phyloP scores from a whole-genome alignment of 257 asterid species.

The Nicotiana knightiana region DNA sequence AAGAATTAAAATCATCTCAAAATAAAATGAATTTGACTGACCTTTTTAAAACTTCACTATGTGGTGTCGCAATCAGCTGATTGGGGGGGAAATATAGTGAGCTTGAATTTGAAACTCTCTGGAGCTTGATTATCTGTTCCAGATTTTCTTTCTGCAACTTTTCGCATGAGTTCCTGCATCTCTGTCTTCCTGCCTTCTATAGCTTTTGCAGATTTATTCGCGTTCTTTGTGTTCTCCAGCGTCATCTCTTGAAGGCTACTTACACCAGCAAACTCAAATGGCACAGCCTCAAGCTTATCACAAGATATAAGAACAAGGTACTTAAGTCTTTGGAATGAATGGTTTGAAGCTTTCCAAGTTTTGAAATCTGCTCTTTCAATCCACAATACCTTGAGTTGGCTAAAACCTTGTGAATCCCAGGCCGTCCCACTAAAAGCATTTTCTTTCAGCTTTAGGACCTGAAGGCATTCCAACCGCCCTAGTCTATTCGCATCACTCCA shows the following conservation, averaged over 20 bases:
- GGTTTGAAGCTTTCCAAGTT: conserved; percentile 2
- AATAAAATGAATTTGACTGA: background rate
- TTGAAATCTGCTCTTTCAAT: background rate
- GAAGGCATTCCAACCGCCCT: background rate
- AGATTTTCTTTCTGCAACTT: background rate
- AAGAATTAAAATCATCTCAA: no score
- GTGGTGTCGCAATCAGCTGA: background rate
- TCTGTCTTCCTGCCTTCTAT: background rate
- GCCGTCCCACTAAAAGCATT: background rate
- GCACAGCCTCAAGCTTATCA: background rate
- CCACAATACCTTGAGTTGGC: background rate
- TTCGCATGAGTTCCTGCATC: background rate
- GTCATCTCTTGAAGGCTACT: no score
- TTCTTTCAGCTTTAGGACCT: background rate
- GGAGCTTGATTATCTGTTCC: no score
- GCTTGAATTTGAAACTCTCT: background rate
- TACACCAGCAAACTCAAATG: background rate
- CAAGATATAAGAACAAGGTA: conserved; percentile 1
- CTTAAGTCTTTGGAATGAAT: conserved; percentile 6
- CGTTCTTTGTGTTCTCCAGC: no score
- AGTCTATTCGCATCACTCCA: no score
- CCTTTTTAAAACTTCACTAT: background rate
- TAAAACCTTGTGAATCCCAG: conserved; percentile 9
- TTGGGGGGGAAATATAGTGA: background rate
- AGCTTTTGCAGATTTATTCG: background rate